Evolutionary conservation across 2,329 filamentous ascomycete species (phyloP), one percentile per base, ranked within the genome.

Genomic region (Venturia aucupariae): DNA sequence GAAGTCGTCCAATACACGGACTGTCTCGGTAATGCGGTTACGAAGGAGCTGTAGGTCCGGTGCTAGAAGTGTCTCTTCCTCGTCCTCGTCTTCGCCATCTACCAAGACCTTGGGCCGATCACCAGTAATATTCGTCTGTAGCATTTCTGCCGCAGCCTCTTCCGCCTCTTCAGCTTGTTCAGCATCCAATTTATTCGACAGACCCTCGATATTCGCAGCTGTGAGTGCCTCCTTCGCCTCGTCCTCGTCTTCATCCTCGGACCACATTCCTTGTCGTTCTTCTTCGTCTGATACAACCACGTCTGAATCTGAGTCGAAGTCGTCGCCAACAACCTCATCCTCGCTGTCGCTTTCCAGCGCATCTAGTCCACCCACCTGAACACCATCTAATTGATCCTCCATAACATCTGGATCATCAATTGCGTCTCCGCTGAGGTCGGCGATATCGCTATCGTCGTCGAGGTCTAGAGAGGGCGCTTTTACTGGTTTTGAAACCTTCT

Each of bases 51-150:
- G 91, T 65, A 99, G 81, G 75, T 99, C 92, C 15, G 95, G 93
- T 2, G 92, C 90, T 42, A 97, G 80, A 32, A 39, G 38, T 69
- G 84, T 82, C 35, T 81, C 82, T 71, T 87, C 85, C 42, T 81
- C 78, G 3, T 82, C 82, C 30, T 88, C 86, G 32, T 83, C 84
- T 7, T 84, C 84, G 17, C 79, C 78, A 55, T 84, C 83, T 8
- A 80, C 80, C 7, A 92, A 77, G 42, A 92, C 80, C 66, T 86
- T 84, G 2, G 88, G 87, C 70, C 81, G 82, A 70, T 93, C 90
- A 63, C 87, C 87, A 64, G 86, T 86, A 72, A 99, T 96, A 78
- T 99, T 99, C 63, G 93, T 97, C 78, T 96, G 92, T 74, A 97
- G 76, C 10, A 90, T 89, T 75, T 99, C 94, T 41, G 88, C 89